These are phyloP conservation scores for Calocera cornea DNA, from an alignment of 768 basidiomycete species.

Conservation along the genomic window DNA sequence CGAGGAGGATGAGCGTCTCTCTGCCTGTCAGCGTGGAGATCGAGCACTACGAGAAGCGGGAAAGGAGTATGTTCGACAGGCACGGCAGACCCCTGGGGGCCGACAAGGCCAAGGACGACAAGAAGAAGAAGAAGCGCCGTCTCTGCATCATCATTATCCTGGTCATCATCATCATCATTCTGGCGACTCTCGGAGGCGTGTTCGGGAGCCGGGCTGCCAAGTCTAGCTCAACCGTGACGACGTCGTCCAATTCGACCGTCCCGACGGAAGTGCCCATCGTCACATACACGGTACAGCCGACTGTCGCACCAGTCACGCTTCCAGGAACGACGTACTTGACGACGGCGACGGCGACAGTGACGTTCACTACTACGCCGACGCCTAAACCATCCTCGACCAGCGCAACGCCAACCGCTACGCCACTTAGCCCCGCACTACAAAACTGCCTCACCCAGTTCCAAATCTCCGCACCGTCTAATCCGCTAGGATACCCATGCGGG, in stretches of 20 bases:
- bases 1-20: not conserved
- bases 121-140: not conserved
- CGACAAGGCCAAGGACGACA: not conserved
- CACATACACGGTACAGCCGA: not conserved
- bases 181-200: not conserved
- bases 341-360: conserved; percentile 6
- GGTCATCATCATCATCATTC: not conserved
- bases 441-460: conserved; percentile 36
- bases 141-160: not conserved
- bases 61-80: not conserved
- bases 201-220: not conserved
- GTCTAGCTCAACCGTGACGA: not conserved
- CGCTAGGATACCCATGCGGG: conserved; percentile 34
- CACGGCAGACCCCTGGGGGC: not conserved
- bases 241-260: not conserved
- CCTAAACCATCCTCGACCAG: conserved; percentile 15
- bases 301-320: not conserved
- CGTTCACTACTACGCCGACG: conserved; percentile 10
- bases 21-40: not conserved
- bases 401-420: conserved; percentile 12
- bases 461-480: conserved; percentile 33
- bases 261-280: not conserved
- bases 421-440: conserved; percentile 29
- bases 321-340: not conserved
- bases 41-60: not conserved